A percentile compares a stretch with the other conserved stretches of the same genome.
phyloP scores from a whole-genome alignment of 2,329 filamentous ascomycete genomes.

The Hirsutella minnesotensis region DNA sequence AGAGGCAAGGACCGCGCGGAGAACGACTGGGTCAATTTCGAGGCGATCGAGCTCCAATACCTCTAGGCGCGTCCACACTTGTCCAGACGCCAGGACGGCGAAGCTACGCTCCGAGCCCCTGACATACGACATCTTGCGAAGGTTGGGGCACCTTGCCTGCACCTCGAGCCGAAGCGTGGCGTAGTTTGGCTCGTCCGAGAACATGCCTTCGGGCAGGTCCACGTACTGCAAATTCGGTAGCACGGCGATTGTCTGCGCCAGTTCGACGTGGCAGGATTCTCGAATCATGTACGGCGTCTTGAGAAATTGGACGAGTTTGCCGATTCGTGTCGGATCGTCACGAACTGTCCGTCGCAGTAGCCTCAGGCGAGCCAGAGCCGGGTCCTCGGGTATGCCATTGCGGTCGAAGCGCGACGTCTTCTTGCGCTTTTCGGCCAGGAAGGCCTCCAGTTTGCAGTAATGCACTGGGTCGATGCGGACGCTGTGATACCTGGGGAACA shows the following conservation, averaged over 20 bases:
- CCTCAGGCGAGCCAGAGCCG: conserved; percentile 61
- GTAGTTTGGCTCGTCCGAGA: conserved; percentile 65
- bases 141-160: conserved; percentile 68
- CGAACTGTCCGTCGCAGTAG: conserved; percentile 74
- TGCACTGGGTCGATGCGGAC: conserved; percentile 90
- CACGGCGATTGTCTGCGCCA: conserved; percentile 76
- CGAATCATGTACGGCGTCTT: conserved; percentile 94
- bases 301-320: conserved; percentile 60
- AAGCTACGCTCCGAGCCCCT: conserved; percentile 69
- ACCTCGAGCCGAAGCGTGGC: conserved; percentile 71
- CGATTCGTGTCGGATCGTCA: conserved; percentile 59
- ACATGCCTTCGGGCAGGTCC: conserved; percentile 82
- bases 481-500: conserved; percentile 58
- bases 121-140: conserved; percentile 82
- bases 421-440: conserved; percentile 68
- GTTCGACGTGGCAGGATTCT: conserved; percentile 71
- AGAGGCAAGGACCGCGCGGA: conserved; percentile 59
- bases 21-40: conserved; percentile 54
- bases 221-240: conserved; percentile 79
- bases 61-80: conserved; percentile 58
- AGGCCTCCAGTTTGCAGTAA: conserved; percentile 80
- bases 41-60: conserved; percentile 59
- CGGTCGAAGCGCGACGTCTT: conserved; percentile 60
- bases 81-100: conserved; percentile 52
- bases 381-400: conserved; percentile 71